Evolutionary conservation across 2,329 filamentous ascomycete species (phyloP), one percentile per base, ranked within the genome.

Genomic region (Claviceps sp.): DNA sequence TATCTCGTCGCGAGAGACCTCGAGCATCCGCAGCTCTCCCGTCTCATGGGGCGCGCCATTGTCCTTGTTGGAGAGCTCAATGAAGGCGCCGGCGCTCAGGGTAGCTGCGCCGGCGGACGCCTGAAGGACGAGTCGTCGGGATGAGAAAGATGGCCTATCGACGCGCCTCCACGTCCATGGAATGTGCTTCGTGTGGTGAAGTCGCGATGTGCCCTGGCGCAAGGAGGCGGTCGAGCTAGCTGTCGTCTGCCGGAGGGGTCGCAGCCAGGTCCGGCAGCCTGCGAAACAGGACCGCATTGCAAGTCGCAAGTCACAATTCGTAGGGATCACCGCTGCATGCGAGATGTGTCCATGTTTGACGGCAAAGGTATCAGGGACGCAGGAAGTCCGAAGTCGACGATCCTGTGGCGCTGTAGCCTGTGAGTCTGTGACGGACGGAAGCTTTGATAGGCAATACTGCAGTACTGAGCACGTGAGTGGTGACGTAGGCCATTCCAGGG

Each of bases 1-100:
- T 39, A 95, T 80, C 70, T 96, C 91, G 52, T 82, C 72, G 43
- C 87, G 75, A 40, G 90, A 96, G 2, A 77, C 81, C 64, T 89
- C 80, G 14, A 96, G 77, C 91, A 96, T 96, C 57, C 88, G 85
- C 67, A 78, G 78, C 69, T 96, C 90, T 26, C 81, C 80, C 2
- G 90, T 95, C 62, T 85, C 65, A 17, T 72, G 66, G 3, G 68
- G 65, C 43, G 67, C 70, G 40, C 58, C 65, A 56, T 79, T 75
- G 43, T 80, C 74, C 55, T 74, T 65, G 59, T 81, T 75, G 4
- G 79, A 77, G 6, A 82, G 65, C 58, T 76, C 70, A 44, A 83
- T 70, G 62, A 84, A 84, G 1, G 73, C 73, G 0, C 74, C 72
- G 0, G 80, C 77, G 7, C 73, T 79, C 10, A 83, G 64, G 0